Conservation (phyloP, 139 green algal genomes). For the Coelastrella sp. region DNA sequence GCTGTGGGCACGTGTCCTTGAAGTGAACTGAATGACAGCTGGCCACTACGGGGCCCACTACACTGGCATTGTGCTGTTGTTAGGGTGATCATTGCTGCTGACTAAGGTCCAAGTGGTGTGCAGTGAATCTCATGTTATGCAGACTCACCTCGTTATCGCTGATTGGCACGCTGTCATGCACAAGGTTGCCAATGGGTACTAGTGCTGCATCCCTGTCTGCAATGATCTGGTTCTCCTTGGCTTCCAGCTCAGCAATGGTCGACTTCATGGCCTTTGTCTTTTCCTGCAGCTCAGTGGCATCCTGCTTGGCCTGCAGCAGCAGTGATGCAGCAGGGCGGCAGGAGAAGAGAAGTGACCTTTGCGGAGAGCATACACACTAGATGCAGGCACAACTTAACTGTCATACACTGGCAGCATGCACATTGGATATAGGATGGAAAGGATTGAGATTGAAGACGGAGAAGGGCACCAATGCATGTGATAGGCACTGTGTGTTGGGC, state of each 20-base stretch:
- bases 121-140: background rate
- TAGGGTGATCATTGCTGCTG: background rate
- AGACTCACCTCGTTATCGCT: conserved; percentile 88
- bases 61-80: background rate
- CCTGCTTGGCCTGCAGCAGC: conserved; percentile 82
- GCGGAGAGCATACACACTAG: no score
- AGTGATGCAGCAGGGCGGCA: background rate
- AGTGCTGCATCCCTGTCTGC: conserved; percentile 79
- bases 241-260: conserved; percentile 72
- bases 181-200: conserved; percentile 95
- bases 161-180: conserved; percentile 96
- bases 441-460: no score
- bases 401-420: no score
- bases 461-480: no score
- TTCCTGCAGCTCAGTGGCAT: conserved; percentile 85
- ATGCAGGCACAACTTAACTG: no score
- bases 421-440: no score
- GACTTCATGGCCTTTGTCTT: conserved; percentile 89
- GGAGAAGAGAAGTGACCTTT: background rate
- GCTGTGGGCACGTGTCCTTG: background rate
- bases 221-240: conserved; percentile 76
- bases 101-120: background rate
- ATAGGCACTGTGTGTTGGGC: no score
- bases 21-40: no score
- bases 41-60: background rate